Base-by-base conservation (phyloP, 2,329 filamentous ascomycete species). In the Neonectria sp. region DNA sequence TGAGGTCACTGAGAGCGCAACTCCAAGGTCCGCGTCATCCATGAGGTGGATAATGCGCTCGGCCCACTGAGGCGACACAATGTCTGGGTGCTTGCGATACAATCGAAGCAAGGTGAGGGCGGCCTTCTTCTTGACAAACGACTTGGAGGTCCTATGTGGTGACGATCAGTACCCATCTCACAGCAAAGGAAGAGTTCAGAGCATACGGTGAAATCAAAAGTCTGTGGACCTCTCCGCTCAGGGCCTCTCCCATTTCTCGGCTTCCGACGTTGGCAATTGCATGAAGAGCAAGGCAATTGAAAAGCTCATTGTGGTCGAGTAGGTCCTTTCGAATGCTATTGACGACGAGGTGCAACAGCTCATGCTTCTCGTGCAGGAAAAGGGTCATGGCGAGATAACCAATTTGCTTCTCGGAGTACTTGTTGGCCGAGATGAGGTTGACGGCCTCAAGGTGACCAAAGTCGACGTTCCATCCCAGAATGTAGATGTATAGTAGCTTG, bases 401-500 rank as follows among this genome's bases (percentile, higher is more conserved):
- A 79, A 99, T 99, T 86, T 99, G 96, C 85, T 99, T 99, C 81
- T 99, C 96, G 25, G 95, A 98, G 83, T 98, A 99, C 80, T 98
- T 99, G 78, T 88, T 95, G 63, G 95, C 95, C 31, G 95, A 98
- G 75, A 99, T 97, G 77, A 99, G 89, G 79, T 98, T 98, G 79
- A 99, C 95, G 37, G 97, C 97, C 84, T 99, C 96, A 73, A 99
- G 90, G 80, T 99, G 96, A 63, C 96, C 96, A 82, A 99, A 99
- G 81, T 98, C 97, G 83, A 99, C 95, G 80, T 99, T 95, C 93
- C 96, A 99, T 55, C 96, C 96, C 72, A 99, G 89, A 68, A 99
- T 99, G 82, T 99, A 99, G 77, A 99, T 98, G 82, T 99, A 99
- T 69, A 99, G 87, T 74, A 99, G 90, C 91, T 99, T 99, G 93